Conservation (phyloP, 768 basidiomycete species). For the Lenzites betulinus region DNA sequence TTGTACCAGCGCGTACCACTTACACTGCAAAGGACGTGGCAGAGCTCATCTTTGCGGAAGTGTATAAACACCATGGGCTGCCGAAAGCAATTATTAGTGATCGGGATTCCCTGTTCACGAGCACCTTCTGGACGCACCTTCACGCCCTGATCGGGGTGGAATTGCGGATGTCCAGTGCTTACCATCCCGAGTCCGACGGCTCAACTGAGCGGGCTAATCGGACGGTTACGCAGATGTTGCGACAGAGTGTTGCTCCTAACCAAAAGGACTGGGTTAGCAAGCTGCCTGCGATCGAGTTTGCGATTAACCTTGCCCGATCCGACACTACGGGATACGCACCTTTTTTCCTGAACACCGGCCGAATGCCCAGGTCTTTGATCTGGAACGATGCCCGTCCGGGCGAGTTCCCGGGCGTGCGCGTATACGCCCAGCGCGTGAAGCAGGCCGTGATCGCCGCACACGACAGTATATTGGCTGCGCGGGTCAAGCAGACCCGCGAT, state of each 20-base stretch:
- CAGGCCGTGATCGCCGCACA: slow-evolving; percentile 33
- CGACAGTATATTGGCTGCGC: slow-evolving; percentile 29
- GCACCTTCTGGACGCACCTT: slow-evolving; percentile 42
- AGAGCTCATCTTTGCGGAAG: slow-evolving; percentile 35
- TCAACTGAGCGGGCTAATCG: too few relatives aligned
- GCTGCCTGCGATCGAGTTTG: slow-evolving; percentile 28
- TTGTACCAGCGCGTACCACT: slow-evolving; percentile 31
- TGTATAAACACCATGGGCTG: slow-evolving; percentile 40
- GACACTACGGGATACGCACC: slow-evolving; percentile 39
- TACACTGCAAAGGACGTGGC: slow-evolving; percentile 38
- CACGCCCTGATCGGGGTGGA: slow-evolving; percentile 33
- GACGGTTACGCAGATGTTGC: too few relatives aligned
- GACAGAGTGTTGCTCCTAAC: slow-evolving; percentile 28
- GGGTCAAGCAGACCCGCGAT: slow-evolving; percentile 32
- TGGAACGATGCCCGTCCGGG: slow-evolving; percentile 25
- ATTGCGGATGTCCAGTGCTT: slow-evolving; percentile 42
- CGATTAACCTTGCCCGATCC: slow-evolving; percentile 36
- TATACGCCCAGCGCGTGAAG: slow-evolving; percentile 30
- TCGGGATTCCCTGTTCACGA: slow-evolving; percentile 36
- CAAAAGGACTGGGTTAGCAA: slow-evolving; percentile 38
- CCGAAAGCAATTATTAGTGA: slow-evolving; percentile 50
- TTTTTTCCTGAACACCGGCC: slow-evolving; percentile 33
- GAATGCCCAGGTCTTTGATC: slow-evolving; percentile 26
- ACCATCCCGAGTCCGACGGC: too few relatives aligned
- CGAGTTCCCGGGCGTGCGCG: slow-evolving; percentile 31